phyloP scores from a whole-genome alignment of 768 basidiomycete species.

The Suillus lakei region DNA sequence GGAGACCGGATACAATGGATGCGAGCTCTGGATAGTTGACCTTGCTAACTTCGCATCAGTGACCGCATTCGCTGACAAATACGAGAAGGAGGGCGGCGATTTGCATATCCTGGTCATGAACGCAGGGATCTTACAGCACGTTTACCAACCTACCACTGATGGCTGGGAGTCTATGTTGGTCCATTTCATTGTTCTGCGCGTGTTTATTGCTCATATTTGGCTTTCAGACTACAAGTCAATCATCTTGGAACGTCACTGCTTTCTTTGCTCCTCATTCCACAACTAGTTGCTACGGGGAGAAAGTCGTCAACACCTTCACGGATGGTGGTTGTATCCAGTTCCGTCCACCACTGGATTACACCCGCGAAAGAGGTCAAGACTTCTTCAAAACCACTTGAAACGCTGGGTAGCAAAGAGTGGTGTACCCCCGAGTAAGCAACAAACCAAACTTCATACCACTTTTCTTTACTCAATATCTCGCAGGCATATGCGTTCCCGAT shows the following conservation, averaged over 20 bases:
- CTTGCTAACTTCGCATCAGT: slow-evolving; percentile 46
- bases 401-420: slow-evolving; percentile 27
- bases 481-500: slow-evolving; percentile 27
- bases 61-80: slow-evolving; percentile 39
- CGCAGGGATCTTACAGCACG: slow-evolving; percentile 31
- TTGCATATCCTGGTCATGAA: slow-evolving; percentile 53
- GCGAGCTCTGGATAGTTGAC: slow-evolving; percentile 47
- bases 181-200: not conserved
- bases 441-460: not conserved
- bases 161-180: slow-evolving; percentile 53
- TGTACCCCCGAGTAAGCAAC: slow-evolving; percentile 22
- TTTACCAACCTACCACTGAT: slow-evolving; percentile 37
- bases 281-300: slow-evolving; percentile 28
- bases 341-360: slow-evolving; percentile 23
- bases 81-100: slow-evolving; percentile 18
- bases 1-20: slow-evolving; percentile 33
- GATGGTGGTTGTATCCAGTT: slow-evolving; percentile 39
- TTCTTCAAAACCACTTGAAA: slow-evolving; percentile 27
- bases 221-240: slow-evolving; percentile 40
- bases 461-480: not conserved
- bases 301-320: slow-evolving; percentile 26
- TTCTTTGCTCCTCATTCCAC: slow-evolving; percentile 37
- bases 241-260: slow-evolving; percentile 35
- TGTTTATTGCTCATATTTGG: not conserved
- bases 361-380: slow-evolving; percentile 24